Evolutionary conservation across 345 rosid genomes (phyloP), one percentile per base, ranked within the genome.

Genomic region (Aegle marmelos): DNA sequence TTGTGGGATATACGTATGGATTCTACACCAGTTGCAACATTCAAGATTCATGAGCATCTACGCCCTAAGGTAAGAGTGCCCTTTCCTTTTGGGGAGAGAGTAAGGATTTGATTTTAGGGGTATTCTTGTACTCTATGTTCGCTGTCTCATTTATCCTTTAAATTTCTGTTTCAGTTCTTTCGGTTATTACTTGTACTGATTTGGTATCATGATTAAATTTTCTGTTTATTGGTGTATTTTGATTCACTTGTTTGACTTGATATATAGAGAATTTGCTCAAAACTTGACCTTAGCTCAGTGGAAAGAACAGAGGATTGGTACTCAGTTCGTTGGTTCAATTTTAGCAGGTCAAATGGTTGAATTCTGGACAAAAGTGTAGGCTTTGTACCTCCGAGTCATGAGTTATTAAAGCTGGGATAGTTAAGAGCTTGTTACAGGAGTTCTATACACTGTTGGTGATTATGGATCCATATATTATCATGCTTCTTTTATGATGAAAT

Each of bases 1-100:
- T 77, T 89, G 61, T 89, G 94, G 92, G 94, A 91, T 81, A 79
- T 85, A 37, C 85, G 79, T 24, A 87, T 82, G 89, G 89, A 86
- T 75, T 83, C 91, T 58, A 80, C 79, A 39, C 93, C 95, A 16
- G 88, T 91, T 75, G 80, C 84, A 60, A 77, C 81, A 70, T 88
- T 84, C 79, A 86, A 86, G 82, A 76, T 91, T 74, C 95, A 89
- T 75, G 93, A 91, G 76, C 83, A 88, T 76, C 81, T 91, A 54
- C 82, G 83, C 41, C 87, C 89, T 17, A 91, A 89, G 89, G 95
- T 88, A 82, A 76, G 73, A 28, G 22, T 54, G 48, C 30, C 45
- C 5, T 17, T 50, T 48, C 50, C 31, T 45, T 45, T 13, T 45
- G 17, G 50, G 48, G 48, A 41, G 14, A 11, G 48, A 41, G 48